Evolutionary conservation across 2,329 filamentous ascomycete genomes (phyloP).

Genomic region (Aspergillus ochraceus): DNA sequence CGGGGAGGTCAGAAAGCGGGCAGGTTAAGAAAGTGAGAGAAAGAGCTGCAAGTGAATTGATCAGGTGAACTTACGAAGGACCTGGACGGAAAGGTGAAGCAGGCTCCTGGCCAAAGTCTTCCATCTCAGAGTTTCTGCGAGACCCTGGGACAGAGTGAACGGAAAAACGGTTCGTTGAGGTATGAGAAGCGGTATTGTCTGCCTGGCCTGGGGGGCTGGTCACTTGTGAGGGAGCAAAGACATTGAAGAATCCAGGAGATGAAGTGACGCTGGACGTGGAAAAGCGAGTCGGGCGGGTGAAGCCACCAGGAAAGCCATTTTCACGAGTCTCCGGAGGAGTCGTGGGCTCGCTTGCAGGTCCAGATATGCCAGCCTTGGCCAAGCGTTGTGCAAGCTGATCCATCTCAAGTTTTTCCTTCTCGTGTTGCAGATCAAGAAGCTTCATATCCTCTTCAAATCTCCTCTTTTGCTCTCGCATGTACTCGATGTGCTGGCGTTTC

Average conservation of each 20-base stretch:
- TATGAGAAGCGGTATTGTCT: constrained; percentile 51
- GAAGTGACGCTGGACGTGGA: constrained; percentile 86
- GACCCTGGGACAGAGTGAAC: constrained; percentile 85
- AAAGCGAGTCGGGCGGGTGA: constrained; percentile 83
- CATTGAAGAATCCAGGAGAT: constrained; percentile 71
- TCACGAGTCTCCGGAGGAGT: constrained; percentile 93
- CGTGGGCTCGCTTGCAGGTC: constrained; percentile 89
- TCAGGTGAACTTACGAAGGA: constrained; percentile 68
- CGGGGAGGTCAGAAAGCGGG: neutral
- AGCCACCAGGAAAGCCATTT: constrained; percentile 73
- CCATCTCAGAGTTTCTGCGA: constrained; percentile 84
- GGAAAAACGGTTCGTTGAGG: constrained; percentile 65
- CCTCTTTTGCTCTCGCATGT: constrained; percentile 82
- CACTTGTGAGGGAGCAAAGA: constrained; percentile 73
- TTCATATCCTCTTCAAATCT: constrained; percentile 92
- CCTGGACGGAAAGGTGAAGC: constrained; percentile 66
- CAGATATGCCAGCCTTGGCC: constrained; percentile 56
- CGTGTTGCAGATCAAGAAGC: constrained; percentile 80
- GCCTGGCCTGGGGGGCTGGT: constrained; percentile 71
- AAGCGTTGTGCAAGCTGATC: constrained; percentile 82
- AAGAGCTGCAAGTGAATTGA: neutral
- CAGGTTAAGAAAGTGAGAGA: neutral
- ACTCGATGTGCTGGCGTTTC: constrained; percentile 90
- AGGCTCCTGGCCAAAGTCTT: constrained; percentile 70
- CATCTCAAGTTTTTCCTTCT: constrained; percentile 79